Evolutionary conservation across 1,284 basidiomycete species (phyloP).

Genomic region (Pseudozyma sp.): DNA sequence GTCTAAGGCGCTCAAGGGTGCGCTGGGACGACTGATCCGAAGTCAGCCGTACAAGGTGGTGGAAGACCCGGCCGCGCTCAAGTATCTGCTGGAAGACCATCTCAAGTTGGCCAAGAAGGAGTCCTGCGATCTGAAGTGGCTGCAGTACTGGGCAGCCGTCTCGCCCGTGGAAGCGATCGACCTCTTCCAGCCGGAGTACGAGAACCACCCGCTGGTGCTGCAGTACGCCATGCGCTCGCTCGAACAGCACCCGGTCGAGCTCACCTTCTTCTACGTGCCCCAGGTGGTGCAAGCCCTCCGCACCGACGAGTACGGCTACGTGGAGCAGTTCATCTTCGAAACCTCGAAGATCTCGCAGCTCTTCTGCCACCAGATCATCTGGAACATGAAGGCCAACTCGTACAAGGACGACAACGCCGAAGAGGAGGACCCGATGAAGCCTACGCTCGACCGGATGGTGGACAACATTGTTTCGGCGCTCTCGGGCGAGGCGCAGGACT

Average conservation of each 20-base stretch:
- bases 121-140: slow-evolving; percentile 73
- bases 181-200: slow-evolving; percentile 62
- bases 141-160: slow-evolving; percentile 88
- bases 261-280: slow-evolving; percentile 99
- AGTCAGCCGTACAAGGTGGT: slow-evolving; percentile 79
- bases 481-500: slow-evolving; percentile 88
- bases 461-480: slow-evolving; percentile 84
- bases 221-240: slow-evolving; percentile 97
- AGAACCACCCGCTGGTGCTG: slow-evolving; percentile 84
- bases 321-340: slow-evolving; percentile 94
- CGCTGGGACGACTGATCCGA: slow-evolving; percentile 81
- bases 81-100: slow-evolving; percentile 84
- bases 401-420: slow-evolving; percentile 83
- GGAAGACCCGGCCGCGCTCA: slow-evolving; percentile 81
- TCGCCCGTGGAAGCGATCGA: slow-evolving; percentile 76
- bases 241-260: slow-evolving; percentile 90
- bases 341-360: slow-evolving; percentile 96
- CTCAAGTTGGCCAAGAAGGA: slow-evolving; percentile 75
- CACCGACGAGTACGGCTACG: slow-evolving; percentile 83
- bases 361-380: slow-evolving; percentile 99
- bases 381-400: slow-evolving; percentile 99
- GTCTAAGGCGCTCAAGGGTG: slow-evolving; percentile 74
- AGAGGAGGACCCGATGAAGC: slow-evolving; percentile 92
- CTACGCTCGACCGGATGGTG: slow-evolving; percentile 87
- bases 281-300: slow-evolving; percentile 96